Base-by-base conservation (phyloP, 768 basidiomycete species). In the Rhodosporidiobolus odoratus region DNA sequence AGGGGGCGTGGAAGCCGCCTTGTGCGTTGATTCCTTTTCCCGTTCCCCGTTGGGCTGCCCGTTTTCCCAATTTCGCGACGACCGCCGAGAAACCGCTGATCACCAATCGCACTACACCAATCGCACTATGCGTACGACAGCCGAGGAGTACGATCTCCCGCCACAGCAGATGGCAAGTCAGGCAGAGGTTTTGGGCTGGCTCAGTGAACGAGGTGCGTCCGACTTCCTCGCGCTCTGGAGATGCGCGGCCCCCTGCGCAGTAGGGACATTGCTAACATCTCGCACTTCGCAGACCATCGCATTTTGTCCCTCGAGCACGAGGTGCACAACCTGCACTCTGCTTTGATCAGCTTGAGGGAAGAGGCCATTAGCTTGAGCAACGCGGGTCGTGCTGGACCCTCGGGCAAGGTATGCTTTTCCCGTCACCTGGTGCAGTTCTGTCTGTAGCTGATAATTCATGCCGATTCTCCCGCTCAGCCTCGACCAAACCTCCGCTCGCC, bases 1-100 rank as follows among this genome's bases (percentile, higher is more conserved):
- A 88, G 47, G 88, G 89, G 72, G 85, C 91, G 76, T 96, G 92
- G 78, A 85, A 93, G 21, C 92, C 93, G 15, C 91, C 91, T 66
- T 93, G 92, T 92, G 77, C 27, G 62, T 62, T 9, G 16, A 13
- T 34, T 41, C 34, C 25, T 25, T 19, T 27, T 19, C 30, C 32
- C 32, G 3, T 34, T 6, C 23, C 12, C 25, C 9, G 34, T 23
- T 9, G n/a, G n/a, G n/a, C n/a, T n/a, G n/a, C n/a, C n/a, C n/a
- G n/a, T n/a, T n/a, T n/a, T 23, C 50, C 19, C 2, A 21, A 12
- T 47, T 62, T 34, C n/a, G n/a, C n/a, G n/a, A n/a, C n/a, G n/a
- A n/a, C n/a, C n/a, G n/a, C n/a, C n/a, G n/a, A n/a, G n/a, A n/a
- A n/a, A n/a, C n/a, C 7, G 25, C 60, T 66, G 35, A 53, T 32